These are phyloP conservation scores for Dryas octopetala DNA, from an alignment of 306 rosid species.

Conservation along the genomic window DNA sequence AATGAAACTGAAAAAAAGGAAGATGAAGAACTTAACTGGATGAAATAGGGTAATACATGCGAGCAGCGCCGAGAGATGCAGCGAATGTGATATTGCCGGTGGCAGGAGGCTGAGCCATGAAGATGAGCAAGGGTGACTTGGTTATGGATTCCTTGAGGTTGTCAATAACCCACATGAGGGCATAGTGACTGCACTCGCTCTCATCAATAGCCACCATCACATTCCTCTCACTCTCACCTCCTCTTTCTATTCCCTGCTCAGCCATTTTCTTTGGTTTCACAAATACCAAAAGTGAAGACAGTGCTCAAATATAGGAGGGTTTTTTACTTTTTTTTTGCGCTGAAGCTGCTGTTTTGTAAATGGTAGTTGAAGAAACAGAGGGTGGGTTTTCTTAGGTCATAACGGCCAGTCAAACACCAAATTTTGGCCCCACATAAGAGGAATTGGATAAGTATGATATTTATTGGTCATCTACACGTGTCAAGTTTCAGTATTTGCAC, in stretches of 20 bases:
- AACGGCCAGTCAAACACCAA: conserved; percentile 34
- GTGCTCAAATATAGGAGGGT: no score
- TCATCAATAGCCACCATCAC: conserved; percentile 61
- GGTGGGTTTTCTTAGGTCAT: not conserved
- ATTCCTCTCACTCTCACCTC: conserved; percentile 27
- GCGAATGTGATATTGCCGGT: conserved; percentile 25
- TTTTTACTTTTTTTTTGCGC: no score
- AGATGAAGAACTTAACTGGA: conserved; percentile 39
- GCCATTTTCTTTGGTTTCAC: conserved; percentile 7
- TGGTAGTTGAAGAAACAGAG: conserved; percentile 23
- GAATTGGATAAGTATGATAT: not conserved
- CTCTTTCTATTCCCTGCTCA: not conserved
- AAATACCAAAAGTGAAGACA: no score
- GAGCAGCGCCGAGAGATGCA: conserved; percentile 45
- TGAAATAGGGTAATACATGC: conserved; percentile 32
- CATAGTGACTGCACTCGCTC: conserved; percentile 43
- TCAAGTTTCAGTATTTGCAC: no score
- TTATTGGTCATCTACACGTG: not conserved
- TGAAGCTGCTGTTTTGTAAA: not conserved
- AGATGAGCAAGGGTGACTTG: conserved; percentile 29
- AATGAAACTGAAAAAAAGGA: no score
- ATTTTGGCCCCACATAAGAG: not conserved
- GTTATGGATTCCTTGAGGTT: conserved; percentile 44
- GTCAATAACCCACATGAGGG: conserved; percentile 49
- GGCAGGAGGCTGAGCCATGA: conserved; percentile 47